phyloP scores from a whole-genome alignment of 345 rosid species.

The Theobroma cacao region DNA sequence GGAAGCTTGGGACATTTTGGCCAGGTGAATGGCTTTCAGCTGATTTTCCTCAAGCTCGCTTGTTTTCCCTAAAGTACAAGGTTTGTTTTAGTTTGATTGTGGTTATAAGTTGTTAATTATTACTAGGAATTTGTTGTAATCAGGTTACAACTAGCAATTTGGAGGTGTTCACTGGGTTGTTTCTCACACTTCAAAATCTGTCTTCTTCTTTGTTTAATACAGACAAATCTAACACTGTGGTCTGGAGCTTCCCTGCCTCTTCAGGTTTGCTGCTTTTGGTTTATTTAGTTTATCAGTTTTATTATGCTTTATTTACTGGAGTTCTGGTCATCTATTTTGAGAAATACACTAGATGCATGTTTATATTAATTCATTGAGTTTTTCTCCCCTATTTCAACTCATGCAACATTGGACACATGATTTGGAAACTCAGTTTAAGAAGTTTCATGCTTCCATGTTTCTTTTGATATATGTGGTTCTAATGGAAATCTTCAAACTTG shows the following conservation, averaged over 20 bases:
- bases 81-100: constrained; percentile 41
- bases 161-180: constrained; percentile 7
- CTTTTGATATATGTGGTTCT: neutral
- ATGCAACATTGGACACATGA: neutral
- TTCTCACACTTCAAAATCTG: constrained; percentile 3
- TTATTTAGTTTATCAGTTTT: neutral
- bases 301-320: neutral
- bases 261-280: constrained; percentile 52
- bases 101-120: neutral
- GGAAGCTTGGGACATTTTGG: constrained; percentile 96
- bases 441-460: neutral
- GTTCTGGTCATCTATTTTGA: neutral
- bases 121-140: neutral
- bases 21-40: constrained; percentile 94
- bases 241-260: constrained; percentile 96
- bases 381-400: neutral
- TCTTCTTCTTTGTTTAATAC: constrained; percentile 34
- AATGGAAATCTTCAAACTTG: neutral
- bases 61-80: constrained; percentile 92
- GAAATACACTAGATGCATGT: neutral
- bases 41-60: constrained; percentile 84
- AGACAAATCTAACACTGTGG: constrained; percentile 94
- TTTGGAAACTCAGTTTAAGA: neutral
- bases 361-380: neutral
- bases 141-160: neutral